phyloP scores from a whole-genome alignment of 108 stramenopile genomes.

The Skeletonema marinoi region DNA sequence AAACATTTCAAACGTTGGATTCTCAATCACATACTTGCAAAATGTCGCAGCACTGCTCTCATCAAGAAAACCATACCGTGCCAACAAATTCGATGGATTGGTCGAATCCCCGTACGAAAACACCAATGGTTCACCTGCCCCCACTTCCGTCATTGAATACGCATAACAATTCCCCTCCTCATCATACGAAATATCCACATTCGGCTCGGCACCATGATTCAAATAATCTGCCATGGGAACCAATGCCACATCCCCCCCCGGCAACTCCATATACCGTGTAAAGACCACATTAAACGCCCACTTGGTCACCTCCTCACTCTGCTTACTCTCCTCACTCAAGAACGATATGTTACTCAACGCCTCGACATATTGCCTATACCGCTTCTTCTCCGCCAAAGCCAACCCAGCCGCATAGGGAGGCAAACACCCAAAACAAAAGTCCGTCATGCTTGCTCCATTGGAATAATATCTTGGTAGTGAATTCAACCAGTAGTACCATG shows the following conservation, averaged over 20 bases:
- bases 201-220: constrained; percentile 22
- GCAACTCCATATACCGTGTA: constrained; percentile 39
- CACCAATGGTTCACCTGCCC: constrained; percentile 10
- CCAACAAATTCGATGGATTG: constrained; percentile 28
- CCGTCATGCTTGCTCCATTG: constrained; percentile 33
- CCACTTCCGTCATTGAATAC: constrained; percentile 9
- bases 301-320: constrained; percentile 42
- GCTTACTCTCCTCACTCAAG: constrained; percentile 30
- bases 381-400: constrained; percentile 7
- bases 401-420: constrained; percentile 30
- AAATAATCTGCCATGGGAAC: constrained; percentile 36
- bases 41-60: constrained; percentile 35
- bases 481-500: constrained; percentile 23
- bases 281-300: constrained; percentile 60
- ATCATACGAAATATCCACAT: constrained; percentile 25
- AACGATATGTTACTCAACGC: constrained; percentile 9
- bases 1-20: constrained; percentile 35
- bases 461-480: constrained; percentile 36
- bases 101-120: constrained; percentile 37
- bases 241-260: not conserved
- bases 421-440: constrained; percentile 39
- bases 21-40: constrained; percentile 51
- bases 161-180: constrained; percentile 50
- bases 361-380: constrained; percentile 5
- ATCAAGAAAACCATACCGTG: constrained; percentile 40